Base-by-base conservation (phyloP, 2,329 filamentous ascomycete species). In the Alternaria conjuncta region DNA sequence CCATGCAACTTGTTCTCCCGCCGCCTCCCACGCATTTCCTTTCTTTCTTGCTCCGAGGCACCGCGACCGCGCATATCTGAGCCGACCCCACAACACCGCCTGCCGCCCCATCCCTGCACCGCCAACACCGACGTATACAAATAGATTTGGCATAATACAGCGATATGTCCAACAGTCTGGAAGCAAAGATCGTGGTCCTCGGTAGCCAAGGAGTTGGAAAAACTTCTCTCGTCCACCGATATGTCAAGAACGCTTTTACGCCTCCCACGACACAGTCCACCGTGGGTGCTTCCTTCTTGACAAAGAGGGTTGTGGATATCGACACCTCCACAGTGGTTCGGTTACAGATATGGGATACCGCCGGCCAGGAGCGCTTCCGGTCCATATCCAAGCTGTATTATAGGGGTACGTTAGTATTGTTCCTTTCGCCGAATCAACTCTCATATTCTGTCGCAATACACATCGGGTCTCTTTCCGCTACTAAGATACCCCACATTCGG, bases 281-380 rank as follows among this genome's bases (percentile, higher is more conserved):
- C 13, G 80, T 85, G 65, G 84, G 84, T 66, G 84, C 84, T 74
- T 83, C 84, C 25, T 85, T 86, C 66, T 80, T 94, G 47, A 89
- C 92, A 26, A 88, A 91, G 65, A 82, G 92, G 45, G 86, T 91
- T 15, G 78, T 84, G 55, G 94, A 97, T 81, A 89, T 88, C 65
- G 92, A 97, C 78, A 92, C 91, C 21, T 92, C 95, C 73, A 96
- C 93, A 2, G 86, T 92, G 23, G 93, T 97, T 36, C 89, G 94
- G n/a, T 85, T 97, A 41, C 94, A 97, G 77, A 96, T 97, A 71
- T 97, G 94, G 94, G 94, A 97, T 78, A 97, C 94, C 32, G 93
- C 95, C 61, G 95, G 95, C 65, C 95, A 99, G 78, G 95, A 99
- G 83, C 89, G 95, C 60, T 99, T 98, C 80, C 89, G 95, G 72